phyloP scores from a whole-genome alignment of 768 basidiomycete genomes.

The Botryobasidium botryosum region DNA sequence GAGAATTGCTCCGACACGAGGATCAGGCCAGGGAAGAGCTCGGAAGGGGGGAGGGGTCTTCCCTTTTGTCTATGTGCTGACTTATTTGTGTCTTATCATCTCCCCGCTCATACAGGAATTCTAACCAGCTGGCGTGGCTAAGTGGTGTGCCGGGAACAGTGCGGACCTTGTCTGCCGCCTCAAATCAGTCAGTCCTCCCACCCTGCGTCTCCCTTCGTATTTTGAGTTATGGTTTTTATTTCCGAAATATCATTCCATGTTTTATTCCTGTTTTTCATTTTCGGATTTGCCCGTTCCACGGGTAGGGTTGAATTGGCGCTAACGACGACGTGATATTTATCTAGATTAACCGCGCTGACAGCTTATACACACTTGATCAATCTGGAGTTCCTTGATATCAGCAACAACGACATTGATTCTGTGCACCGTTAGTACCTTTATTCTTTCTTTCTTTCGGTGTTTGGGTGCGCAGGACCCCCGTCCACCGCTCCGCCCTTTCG shows the following conservation, averaged over 20 bases:
- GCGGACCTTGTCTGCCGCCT: slow-evolving; percentile 64
- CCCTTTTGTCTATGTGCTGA: no score
- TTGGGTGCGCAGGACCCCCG: no score
- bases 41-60: no score
- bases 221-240: no score
- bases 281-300: not conserved
- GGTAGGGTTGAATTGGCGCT: not conserved
- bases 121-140: slow-evolving; percentile 59
- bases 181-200: no score
- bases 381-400: slow-evolving; percentile 81
- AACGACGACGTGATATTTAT: no score
- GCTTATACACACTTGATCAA: slow-evolving; percentile 77
- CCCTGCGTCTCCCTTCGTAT: no score
- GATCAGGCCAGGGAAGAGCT: no score
- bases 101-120: slow-evolving; percentile 32
- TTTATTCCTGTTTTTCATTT: not conserved
- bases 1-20: no score
- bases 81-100: not conserved
- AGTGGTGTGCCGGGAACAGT: slow-evolving; percentile 58
- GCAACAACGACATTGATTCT: slow-evolving; percentile 76
- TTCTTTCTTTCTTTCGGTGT: slow-evolving; percentile 3
- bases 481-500: no score
- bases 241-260: no score
- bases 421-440: slow-evolving; percentile 48
- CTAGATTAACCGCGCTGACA: slow-evolving; percentile 67